Evolutionary conservation across 768 basidiomycete genomes (phyloP).

Genomic region (Suillus cothurnatus): DNA sequence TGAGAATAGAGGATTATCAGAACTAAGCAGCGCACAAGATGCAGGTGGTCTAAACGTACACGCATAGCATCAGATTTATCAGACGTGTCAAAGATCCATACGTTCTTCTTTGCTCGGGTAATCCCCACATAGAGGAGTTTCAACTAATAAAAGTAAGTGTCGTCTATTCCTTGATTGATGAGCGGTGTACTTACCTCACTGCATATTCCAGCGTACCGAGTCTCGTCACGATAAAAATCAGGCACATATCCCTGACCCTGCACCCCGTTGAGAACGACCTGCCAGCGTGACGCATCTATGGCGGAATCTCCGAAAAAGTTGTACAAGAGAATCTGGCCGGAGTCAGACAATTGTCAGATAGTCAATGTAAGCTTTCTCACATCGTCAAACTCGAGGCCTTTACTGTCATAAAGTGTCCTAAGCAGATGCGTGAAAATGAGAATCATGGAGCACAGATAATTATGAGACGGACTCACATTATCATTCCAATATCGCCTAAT

Average conservation of each 20-base stretch:
- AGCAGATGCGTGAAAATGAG: not conserved
- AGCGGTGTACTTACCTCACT: constrained; percentile 45
- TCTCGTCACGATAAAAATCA: constrained; percentile 43
- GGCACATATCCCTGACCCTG: constrained; percentile 40
- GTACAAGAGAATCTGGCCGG: constrained; percentile 63
- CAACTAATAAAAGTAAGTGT: constrained; percentile 40
- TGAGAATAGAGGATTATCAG: constrained; percentile 24
- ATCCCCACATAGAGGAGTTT: constrained; percentile 73
- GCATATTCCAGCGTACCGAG: constrained; percentile 56
- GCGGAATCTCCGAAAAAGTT: constrained; percentile 74
- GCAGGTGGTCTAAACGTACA: constrained; percentile 34
- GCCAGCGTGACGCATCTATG: constrained; percentile 55
- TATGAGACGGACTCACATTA: constrained; percentile 47
- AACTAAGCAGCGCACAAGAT: not conserved
- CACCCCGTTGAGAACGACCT: constrained; percentile 50
- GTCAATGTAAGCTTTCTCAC: constrained; percentile 5
- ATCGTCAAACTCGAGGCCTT: constrained; percentile 30
- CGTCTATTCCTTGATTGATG: not conserved
- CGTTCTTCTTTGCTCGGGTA: constrained; percentile 65
- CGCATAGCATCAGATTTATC: constrained; percentile 57
- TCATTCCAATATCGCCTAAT: constrained; percentile 59
- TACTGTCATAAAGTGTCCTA: constrained; percentile 37
- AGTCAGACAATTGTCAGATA: not conserved
- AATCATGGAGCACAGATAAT: not conserved
- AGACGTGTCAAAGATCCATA: constrained; percentile 72